phyloP scores from a whole-genome alignment of 768 basidiomycete species.

The Rhizopogon roseolus region DNA sequence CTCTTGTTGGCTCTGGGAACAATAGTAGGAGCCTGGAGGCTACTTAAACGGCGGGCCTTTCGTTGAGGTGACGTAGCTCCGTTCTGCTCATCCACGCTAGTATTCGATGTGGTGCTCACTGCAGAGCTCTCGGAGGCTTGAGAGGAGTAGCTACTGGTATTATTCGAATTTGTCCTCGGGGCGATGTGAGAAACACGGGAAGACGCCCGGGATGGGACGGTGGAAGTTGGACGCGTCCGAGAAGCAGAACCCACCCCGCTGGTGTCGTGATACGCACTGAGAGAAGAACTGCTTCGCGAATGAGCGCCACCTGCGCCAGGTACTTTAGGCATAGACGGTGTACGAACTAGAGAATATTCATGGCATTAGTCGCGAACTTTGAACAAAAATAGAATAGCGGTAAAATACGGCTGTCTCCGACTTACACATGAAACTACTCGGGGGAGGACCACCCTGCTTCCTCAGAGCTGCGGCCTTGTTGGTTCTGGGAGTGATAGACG shows the following conservation, averaged over 20 bases:
- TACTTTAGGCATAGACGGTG: slow-evolving; percentile 34
- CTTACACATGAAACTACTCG: slow-evolving; percentile 70
- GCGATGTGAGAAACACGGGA: slow-evolving; percentile 33
- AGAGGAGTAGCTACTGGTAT: slow-evolving; percentile 15
- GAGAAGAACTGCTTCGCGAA: slow-evolving; percentile 40
- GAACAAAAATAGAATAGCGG: background rate
- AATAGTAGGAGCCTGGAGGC: slow-evolving; percentile 56
- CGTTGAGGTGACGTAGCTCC: slow-evolving; percentile 22
- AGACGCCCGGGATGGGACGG: slow-evolving; percentile 33
- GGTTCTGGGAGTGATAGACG: slow-evolving; percentile 37
- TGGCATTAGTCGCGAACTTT: background rate
- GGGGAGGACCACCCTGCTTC: slow-evolving; percentile 46
- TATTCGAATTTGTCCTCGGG: slow-evolving; percentile 10
- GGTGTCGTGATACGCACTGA: slow-evolving; percentile 23
- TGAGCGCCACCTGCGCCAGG: slow-evolving; percentile 32
- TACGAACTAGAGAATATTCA: slow-evolving; percentile 37
- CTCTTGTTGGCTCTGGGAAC: slow-evolving; percentile 70
- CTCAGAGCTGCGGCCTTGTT: slow-evolving; percentile 42
- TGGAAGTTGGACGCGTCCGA: slow-evolving; percentile 14
- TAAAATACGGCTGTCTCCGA: slow-evolving; percentile 7
- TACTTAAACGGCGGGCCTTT: slow-evolving; percentile 46
- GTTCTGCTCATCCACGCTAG: slow-evolving; percentile 13
- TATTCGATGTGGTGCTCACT: slow-evolving; percentile 21
- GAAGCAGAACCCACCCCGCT: background rate
- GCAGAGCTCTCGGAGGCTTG: slow-evolving; percentile 23